Evolutionary conservation across 371 early-diverging fungal genomes (phyloP).

Genomic region (Circinella umbellata): DNA sequence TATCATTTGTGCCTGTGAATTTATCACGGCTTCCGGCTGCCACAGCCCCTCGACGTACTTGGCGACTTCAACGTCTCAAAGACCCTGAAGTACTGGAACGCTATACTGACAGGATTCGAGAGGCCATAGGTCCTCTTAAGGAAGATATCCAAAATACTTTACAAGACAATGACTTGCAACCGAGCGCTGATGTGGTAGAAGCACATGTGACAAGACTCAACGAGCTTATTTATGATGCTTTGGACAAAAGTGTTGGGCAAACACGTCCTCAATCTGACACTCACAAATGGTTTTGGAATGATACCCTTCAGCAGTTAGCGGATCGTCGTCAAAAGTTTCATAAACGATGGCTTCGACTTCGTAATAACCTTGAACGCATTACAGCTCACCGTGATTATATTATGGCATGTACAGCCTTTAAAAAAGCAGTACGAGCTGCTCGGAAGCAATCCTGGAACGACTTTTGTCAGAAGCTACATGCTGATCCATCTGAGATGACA

Average conservation of each 20-base stretch:
- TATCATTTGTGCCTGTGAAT: slow-evolving; percentile 13
- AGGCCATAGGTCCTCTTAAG: neutral
- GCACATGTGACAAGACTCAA: neutral
- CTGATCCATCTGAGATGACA: slow-evolving; percentile 3
- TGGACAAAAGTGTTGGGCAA: slow-evolving; percentile 15
- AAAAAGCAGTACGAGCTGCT: slow-evolving; percentile 3
- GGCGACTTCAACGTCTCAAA: slow-evolving; percentile 10
- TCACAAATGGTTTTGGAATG: slow-evolving; percentile 19
- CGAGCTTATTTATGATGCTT: slow-evolving; percentile 10
- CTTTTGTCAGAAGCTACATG: slow-evolving; percentile 12
- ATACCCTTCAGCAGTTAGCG: slow-evolving; percentile 12
- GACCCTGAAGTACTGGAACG: slow-evolving; percentile 8
- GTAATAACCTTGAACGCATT: slow-evolving; percentile 15
- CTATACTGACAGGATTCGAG: slow-evolving; percentile 2
- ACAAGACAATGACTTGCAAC: neutral
- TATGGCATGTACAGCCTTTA: neutral
- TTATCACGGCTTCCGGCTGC: slow-evolving; percentile 6
- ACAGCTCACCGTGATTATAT: slow-evolving; percentile 9
- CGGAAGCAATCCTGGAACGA: slow-evolving; percentile 21
- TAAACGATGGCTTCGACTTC: slow-evolving; percentile 6
- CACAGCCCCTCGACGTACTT: slow-evolving; percentile 6
- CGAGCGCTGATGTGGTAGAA: slow-evolving; percentile 1
- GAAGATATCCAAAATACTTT: slow-evolving; percentile 1
- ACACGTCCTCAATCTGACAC: neutral
- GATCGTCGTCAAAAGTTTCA: slow-evolving; percentile 6